Base-by-base conservation (phyloP, 2,329 filamentous ascomycete species). In the Fusarium tanahbumbuense region DNA sequence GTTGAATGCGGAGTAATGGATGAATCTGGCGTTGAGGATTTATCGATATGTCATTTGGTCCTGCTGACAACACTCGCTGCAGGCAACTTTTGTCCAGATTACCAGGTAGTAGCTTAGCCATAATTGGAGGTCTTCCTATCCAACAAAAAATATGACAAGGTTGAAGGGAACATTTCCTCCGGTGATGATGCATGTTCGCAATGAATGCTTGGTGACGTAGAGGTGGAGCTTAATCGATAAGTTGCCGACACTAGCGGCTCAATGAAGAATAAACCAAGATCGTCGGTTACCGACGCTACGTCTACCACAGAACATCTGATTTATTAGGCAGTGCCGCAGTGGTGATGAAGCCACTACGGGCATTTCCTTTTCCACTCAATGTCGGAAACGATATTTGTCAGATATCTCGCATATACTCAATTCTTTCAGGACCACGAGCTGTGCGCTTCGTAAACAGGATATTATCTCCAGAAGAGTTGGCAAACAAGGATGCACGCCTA, bases 381-480 rank as follows among this genome's bases (percentile, higher is more conserved):
- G 82, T 97, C 55, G 94, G 94, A 61, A 95, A 88, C 49, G 94
- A 97, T 77, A 91, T 97, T 60, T 93, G 92, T 78, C 85, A 86
- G 60, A 86, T 93, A 60, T 80, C 85, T 1, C 89, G 93, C 58
- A 88, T 97, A 63, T 81, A 83, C 65, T 78, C 79, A 22, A 83
- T 94, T 54, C 78, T 95, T 55, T 78, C 76, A 20, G 77, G 81
- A 27, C 77, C 80, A 11, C 76, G 77, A 41, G 82, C 81, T 2
- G 56, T 67, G 8, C 81, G 81, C 30, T 88, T 89, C 72, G 76
- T 88, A 52, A 74, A 78, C 12, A 83, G 84, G 59, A 74, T 89
- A 53, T 77, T 89, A 25, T 78, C 82, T 6, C 74, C 78, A 1
- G 78, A 83, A 56, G 79, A 80, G 59, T 52, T 72, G 6, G 58